Evolutionary conservation across 2,329 filamentous ascomycete species (phyloP).

Genomic region (Neopestalotiopsis sp.): DNA sequence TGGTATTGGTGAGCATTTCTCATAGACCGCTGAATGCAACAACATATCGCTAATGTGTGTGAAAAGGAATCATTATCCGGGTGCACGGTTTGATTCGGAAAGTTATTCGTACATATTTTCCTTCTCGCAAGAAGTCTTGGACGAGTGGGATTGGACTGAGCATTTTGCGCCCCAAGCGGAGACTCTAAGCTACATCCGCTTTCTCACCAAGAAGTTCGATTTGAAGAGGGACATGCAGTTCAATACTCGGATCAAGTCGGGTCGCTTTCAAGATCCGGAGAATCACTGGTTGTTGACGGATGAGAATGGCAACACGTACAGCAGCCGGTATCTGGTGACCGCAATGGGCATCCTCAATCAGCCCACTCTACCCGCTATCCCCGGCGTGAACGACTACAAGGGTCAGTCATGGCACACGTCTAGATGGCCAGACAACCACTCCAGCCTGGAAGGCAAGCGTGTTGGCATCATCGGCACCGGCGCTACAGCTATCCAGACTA

Average conservation of each 20-base stretch:
- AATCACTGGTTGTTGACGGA: conserved; percentile 36
- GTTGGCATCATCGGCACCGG: conserved; percentile 37
- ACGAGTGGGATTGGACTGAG: conserved; percentile 47
- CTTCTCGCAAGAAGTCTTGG: conserved; percentile 44
- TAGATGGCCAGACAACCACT: conserved; percentile 28
- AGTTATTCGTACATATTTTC: conserved; percentile 51
- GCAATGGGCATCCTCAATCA: conserved; percentile 36
- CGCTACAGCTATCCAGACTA: conserved; percentile 35
- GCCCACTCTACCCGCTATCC: conserved; percentile 39
- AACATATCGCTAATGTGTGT: not conserved
- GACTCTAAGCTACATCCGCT: conserved; percentile 44
- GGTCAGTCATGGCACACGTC: conserved; percentile 34
- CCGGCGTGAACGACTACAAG: conserved; percentile 34
- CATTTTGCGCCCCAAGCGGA: conserved; percentile 40
- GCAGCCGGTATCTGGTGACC: conserved; percentile 31
- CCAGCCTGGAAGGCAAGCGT: conserved; percentile 29
- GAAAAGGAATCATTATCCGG: conserved; percentile 20
- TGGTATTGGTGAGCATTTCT: not conserved
- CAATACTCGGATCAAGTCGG: conserved; percentile 30
- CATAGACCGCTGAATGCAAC: not conserved
- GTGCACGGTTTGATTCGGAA: conserved; percentile 47
- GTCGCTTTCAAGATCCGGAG: not conserved
- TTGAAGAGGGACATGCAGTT: conserved; percentile 38
- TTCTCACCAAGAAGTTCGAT: conserved; percentile 41
- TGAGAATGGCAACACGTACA: conserved; percentile 27